A percentile compares a stretch with the other conserved stretches of the same genome.
Conservation (phyloP, 148 eudicot species). For the Rhododendron ferrugineum region DNA sequence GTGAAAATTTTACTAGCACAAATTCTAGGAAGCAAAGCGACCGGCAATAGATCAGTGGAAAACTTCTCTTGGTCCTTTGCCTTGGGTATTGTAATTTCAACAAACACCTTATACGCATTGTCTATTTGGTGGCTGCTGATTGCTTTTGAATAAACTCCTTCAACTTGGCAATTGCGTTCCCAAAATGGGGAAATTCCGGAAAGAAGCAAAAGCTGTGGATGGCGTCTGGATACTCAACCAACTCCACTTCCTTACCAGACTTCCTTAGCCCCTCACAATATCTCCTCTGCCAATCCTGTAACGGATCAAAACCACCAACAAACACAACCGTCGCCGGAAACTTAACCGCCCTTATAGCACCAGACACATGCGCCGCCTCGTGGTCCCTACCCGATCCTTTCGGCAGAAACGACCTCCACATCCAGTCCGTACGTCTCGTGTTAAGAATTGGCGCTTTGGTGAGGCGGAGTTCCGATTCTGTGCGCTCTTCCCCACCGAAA, state of each 20-base stretch:
- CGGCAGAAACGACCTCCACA: slow-evolving; percentile 45
- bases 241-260: slow-evolving; percentile 27
- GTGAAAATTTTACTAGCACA: no score
- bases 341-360: slow-evolving; percentile 4
- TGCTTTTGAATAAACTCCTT: slow-evolving; percentile 27
- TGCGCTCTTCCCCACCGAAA: slow-evolving; percentile 42
- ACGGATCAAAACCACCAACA: slow-evolving; percentile 32
- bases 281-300: slow-evolving; percentile 37
- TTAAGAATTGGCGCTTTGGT: not conserved
- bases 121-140: not conserved
- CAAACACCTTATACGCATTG: no score
- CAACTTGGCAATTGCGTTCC: slow-evolving; percentile 12
- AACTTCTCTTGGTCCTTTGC: no score
- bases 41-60: no score
- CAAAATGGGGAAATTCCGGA: slow-evolving; percentile 19
- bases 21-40: no score
- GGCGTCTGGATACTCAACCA: slow-evolving; percentile 33
- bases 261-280: slow-evolving; percentile 25
- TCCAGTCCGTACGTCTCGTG: slow-evolving; percentile 21
- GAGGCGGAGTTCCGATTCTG: slow-evolving; percentile 26
- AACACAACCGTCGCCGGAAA: slow-evolving; percentile 30
- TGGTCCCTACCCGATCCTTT: slow-evolving; percentile 34
- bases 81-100: no score
- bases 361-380: slow-evolving; percentile 22
- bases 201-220: slow-evolving; percentile 26